A percentile compares a stretch with the other conserved stretches of the same genome.
phyloP scores from a whole-genome alignment of 345 rosid species.

The Populus euphratica region DNA sequence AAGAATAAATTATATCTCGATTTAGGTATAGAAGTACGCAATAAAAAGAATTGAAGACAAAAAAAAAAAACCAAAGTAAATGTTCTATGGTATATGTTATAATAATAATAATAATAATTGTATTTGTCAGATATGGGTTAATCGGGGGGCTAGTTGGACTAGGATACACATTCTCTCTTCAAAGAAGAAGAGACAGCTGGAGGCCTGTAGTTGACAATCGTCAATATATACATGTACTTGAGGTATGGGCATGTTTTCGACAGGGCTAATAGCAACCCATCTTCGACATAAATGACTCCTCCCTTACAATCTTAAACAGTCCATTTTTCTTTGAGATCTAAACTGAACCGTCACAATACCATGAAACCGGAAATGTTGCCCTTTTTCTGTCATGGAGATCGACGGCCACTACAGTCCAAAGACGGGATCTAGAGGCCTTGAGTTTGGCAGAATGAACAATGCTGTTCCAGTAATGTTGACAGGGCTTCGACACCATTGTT shows the following conservation, averaged over 20 bases:
- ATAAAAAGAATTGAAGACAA: too few relatives aligned
- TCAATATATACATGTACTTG: not conserved
- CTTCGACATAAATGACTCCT: not conserved
- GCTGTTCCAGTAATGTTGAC: not conserved
- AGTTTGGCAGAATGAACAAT: not conserved
- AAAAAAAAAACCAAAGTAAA: too few relatives aligned
- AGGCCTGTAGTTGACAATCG: too few relatives aligned
- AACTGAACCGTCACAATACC: not conserved
- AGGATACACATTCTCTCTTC: not conserved
- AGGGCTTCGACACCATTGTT: not conserved
- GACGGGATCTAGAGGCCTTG: too few relatives aligned
- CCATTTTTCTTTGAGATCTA: too few relatives aligned
- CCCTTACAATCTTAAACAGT: not conserved
- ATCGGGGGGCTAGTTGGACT: too few relatives aligned
- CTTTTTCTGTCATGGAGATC: not conserved
- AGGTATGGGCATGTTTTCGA: not conserved
- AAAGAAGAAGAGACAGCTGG: too few relatives aligned
- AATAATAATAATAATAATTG: too few relatives aligned
- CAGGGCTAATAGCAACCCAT: not conserved
- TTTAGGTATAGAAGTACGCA: too few relatives aligned
- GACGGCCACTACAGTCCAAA: not conserved
- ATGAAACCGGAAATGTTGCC: not conserved
- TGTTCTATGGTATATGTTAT: too few relatives aligned
- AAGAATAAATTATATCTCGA: too few relatives aligned
- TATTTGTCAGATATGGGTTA: too few relatives aligned